Evolutionary conservation across 139 green algal species (phyloP), one percentile per base, ranked within the genome.

Genomic region (Chlamydomonas sp.): DNA sequence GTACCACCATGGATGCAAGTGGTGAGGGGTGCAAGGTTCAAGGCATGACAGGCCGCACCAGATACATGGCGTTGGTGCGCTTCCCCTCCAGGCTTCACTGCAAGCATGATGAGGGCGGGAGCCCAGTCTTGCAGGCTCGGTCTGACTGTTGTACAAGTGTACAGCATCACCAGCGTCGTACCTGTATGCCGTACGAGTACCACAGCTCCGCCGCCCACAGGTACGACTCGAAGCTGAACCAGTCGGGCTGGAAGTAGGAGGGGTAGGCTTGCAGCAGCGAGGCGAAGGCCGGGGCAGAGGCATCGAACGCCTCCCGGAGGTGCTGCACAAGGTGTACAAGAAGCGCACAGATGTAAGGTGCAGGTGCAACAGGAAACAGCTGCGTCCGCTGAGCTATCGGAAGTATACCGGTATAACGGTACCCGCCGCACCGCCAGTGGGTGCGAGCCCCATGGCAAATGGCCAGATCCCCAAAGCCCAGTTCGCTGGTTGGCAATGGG

Each of bases 141-240:
- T 49, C 31, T 49, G 31, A 49, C 31, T 49, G 31, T 49, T 49
- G 31, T 49, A 49, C 31, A 49, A 49, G 31, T 49, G 31, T 49
- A 49, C 31, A 49, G 31, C 31, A 49, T 49, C 31, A 49, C 31
- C 31, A 49, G 31, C 31, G 31, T 49, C 85, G 17, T 68, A 95
- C 93, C 92, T 96, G 87, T 49, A 97, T 95, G 85, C 91, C 93
- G 78, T 96, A 96, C 8, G 92, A 90, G 89, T 96, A 96, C 95
- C 95, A 97, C 16, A 97, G 92, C 87, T 97, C 92, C 0, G 89
- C 90, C 1, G 95, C 93, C 95, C 95, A 97, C 2, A 97, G 86
- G 80, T 94, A 97, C 2, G 79, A 20, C 16, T 90, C 85, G 57
- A 90, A 95, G 3, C 78, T 90, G 78, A 97, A 96, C 89, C 87